Base-by-base conservation (phyloP, 2,329 filamentous ascomycete species). In the Zymoseptoria crescenta region DNA sequence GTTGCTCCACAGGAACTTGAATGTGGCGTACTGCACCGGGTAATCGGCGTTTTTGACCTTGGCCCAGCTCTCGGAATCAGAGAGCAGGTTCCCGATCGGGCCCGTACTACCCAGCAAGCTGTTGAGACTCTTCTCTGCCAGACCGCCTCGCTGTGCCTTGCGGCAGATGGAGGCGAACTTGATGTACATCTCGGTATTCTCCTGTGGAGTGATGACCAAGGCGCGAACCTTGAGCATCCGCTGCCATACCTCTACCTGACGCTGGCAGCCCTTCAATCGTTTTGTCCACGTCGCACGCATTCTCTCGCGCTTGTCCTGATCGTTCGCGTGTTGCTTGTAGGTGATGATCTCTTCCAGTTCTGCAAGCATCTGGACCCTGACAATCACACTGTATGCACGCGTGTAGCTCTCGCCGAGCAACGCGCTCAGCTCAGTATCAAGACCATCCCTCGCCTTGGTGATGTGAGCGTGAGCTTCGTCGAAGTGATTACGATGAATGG, bases 131-230 rank as follows among this genome's bases (percentile, higher is more conserved):
- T 96, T 95, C 76, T 99, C 94, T 0, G 94, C 94, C 54, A 99
- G 83, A 8, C 94, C 93, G 81, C 93, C 92, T 29, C 94, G 88
- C 59, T 91, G 89, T 51, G 93, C 96, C 75, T 99, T 99, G 69
- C 95, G 89, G 75, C 95, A 99, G 5, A 99, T 84, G 69, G 97
- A 99, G 69, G 94, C 90, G 73, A 96, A 99, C 73, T 99, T 99
- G 79, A 99, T 97, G 86, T 92, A 96, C 91, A 99, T 99, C 69
- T 96, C 89, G 80, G 96, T 91, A 69, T 96, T 96, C 73, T 99
- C 92, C 35, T 85, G 85, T 0, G 95, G 93, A 0, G 87, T 87
- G 62, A 97, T 93, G 60, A 99, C 94, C 55, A 99, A 81, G 20
- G 91, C 89, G 61, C 94, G 86, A 30, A 99, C 86, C 71, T 96